Base-by-base conservation (phyloP, 2,329 filamentous ascomycete genomes). In the Trichoderma sp. region DNA sequence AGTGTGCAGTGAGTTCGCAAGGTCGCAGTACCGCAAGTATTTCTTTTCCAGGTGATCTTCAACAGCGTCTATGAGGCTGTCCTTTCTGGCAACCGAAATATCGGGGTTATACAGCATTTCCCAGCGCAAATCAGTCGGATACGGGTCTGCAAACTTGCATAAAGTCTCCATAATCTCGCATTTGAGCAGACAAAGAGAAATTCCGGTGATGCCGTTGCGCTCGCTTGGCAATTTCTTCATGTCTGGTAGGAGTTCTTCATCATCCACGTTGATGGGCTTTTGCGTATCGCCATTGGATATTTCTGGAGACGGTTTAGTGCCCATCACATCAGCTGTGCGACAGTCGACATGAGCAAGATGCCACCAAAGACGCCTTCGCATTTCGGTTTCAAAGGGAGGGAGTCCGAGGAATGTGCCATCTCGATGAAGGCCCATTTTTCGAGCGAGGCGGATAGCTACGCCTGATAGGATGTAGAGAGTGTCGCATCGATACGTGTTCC, bases 281-380 rank as follows among this genome's bases (percentile, higher is more conserved):
- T 88, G 71, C 3, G 39, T 50, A 50, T 89, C 85, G 84, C 86
- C 89, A 43, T 81, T 82, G 15, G 82, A 82, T 4, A 86, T 84
- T 2, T 88, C 80, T 62, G 87, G 79, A 13, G 85, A 85, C 73
- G 87, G 84, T 70, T 83, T 87, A 26, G 90, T 82, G 1, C 88
- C 88, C 8, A 88, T 88, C 70, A 87, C 81, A 70, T 89, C 79
- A 47, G 87, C 88, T 67, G 86, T 86, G 73, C 87, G 86, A 55
- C 85, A 82, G 73, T 91, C 88, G 65, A 88, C 82, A 67, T 90
- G 81, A 59, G 88, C 83, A 28, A 91, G 85, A 76, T 88, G 86
- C 88, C 88, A 91, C 90, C 90, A 92, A 17, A 92, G 82, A 3
- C 90, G 84, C 50, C 90, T 83, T n/a, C 90, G 85, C 84, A 92